These are phyloP conservation scores for Metschnikowia gelsemii DNA, from an alignment of 805 yeast species.

Conservation along the genomic window DNA sequence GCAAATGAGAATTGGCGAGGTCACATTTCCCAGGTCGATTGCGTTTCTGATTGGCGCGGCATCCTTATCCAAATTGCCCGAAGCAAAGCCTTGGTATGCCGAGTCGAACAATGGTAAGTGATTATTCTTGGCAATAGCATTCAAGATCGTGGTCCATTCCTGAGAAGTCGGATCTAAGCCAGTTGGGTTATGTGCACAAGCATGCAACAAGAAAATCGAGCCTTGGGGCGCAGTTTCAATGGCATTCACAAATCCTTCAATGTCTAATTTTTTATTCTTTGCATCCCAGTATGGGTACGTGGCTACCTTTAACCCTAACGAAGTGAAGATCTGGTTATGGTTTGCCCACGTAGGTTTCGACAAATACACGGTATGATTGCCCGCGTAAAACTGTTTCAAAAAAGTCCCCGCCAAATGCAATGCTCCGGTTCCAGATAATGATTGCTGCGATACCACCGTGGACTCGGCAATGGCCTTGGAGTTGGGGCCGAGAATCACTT, in stretches of 20 bases:
- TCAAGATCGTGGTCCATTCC: constrained; percentile 75
- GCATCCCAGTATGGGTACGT: constrained; percentile 86
- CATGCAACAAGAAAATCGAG: constrained; percentile 79
- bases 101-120: constrained; percentile 88
- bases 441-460: constrained; percentile 64
- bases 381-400: constrained; percentile 49
- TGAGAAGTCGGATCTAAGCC: constrained; percentile 88
- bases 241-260: constrained; percentile 63
- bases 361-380: constrained; percentile 21
- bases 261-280: constrained; percentile 64
- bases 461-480: constrained; percentile 29
- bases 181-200: constrained; percentile 98
- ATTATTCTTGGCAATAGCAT: constrained; percentile 54
- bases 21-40: constrained; percentile 35
- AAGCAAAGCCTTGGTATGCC: constrained; percentile 97
- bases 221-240: constrained; percentile 70
- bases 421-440: constrained; percentile 88
- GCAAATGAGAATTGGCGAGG: constrained; percentile 66
- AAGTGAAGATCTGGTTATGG: constrained; percentile 78
- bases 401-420: constrained; percentile 82
- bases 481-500: constrained; percentile 65
- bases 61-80: constrained; percentile 80
- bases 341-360: constrained; percentile 95
- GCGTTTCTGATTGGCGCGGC: constrained; percentile 80
- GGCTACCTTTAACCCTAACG: constrained; percentile 64